These are phyloP conservation scores for Isatis lusitanica DNA, from an alignment of 441 rosid genomes.

Conservation along the genomic window DNA sequence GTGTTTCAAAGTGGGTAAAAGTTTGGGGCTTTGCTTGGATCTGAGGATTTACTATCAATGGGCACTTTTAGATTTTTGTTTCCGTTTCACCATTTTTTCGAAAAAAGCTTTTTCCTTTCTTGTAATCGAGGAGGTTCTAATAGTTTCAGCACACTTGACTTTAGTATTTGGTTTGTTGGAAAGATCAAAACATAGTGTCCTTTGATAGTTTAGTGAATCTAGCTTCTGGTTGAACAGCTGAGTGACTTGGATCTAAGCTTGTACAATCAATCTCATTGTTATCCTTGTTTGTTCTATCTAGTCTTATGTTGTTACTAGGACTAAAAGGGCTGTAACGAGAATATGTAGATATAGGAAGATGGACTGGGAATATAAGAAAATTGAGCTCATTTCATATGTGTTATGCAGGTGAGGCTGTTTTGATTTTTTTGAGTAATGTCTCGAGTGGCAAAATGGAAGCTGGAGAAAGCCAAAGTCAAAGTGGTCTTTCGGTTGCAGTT, in stretches of 20 bases:
- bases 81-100: slow-evolving; percentile 23
- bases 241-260: slow-evolving; percentile 39
- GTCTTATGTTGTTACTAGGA: neutral
- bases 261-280: slow-evolving; percentile 4
- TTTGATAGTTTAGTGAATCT: slow-evolving; percentile 32
- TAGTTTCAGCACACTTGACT: slow-evolving; percentile 8
- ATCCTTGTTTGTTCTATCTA: neutral
- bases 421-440: slow-evolving; percentile 64
- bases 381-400: slow-evolving; percentile 26
- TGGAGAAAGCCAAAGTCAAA: slow-evolving; percentile 96
- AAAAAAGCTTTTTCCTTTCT: slow-evolving; percentile 30
- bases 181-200: neutral
- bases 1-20: slow-evolving; percentile 25
- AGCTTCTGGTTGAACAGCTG: neutral
- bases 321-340: neutral
- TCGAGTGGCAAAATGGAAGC: slow-evolving; percentile 83
- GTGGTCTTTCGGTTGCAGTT: slow-evolving; percentile 96
- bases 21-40: slow-evolving; percentile 38
- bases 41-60: slow-evolving; percentile 32
- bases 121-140: slow-evolving; percentile 19
- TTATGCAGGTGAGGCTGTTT: slow-evolving; percentile 44
- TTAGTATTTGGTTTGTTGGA: slow-evolving; percentile 22
- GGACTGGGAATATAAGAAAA: neutral
- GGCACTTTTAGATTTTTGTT: slow-evolving; percentile 36
- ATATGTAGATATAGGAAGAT: neutral